These are phyloP conservation scores for Colletotrichum trifolii DNA, from an alignment of 2,329 filamentous ascomycete genomes.

Conservation along the genomic window DNA sequence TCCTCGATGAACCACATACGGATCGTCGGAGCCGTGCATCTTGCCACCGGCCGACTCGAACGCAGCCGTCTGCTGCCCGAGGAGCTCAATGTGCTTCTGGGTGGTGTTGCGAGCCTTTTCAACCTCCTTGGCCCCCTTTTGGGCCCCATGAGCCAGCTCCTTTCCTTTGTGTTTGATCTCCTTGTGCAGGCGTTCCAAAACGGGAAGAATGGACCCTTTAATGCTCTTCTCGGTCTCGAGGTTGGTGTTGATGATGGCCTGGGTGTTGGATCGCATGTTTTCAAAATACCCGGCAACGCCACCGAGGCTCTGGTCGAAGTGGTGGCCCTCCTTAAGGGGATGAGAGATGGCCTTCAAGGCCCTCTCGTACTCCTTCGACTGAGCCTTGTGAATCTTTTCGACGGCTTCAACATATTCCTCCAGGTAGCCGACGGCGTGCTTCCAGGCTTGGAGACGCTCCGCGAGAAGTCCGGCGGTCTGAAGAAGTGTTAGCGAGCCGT, in stretches of 20 bases:
- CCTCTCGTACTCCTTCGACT: constrained; percentile 96
- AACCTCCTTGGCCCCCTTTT: constrained; percentile 88
- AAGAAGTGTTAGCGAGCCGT: constrained; percentile 3
- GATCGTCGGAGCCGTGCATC: constrained; percentile 80
- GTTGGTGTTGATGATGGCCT: constrained; percentile 89
- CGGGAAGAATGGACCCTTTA: constrained; percentile 85
- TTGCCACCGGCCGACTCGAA: constrained; percentile 82
- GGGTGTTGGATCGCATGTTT: constrained; percentile 91
- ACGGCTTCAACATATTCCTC: constrained; percentile 89
- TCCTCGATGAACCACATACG: constrained; percentile 86
- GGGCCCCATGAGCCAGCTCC: constrained; percentile 83
- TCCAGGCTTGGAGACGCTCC: constrained; percentile 94
- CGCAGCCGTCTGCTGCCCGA: constrained; percentile 84
- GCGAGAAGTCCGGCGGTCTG: constrained; percentile 83
- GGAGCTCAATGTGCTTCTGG: constrained; percentile 95
- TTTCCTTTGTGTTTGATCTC: constrained; percentile 98
- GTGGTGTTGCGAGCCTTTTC: constrained; percentile 87
- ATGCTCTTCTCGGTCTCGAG: constrained; percentile 91
- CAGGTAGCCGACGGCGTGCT: constrained; percentile 90
- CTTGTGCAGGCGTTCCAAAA: constrained; percentile 89
- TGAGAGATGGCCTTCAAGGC: constrained; percentile 90
- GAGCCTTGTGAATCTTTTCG: constrained; percentile 85
- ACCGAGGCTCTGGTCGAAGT: constrained; percentile 91
- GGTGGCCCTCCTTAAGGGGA: constrained; percentile 88
- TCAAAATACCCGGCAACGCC: constrained; percentile 93